A percentile compares a stretch with the other conserved stretches of the same genome.
Evolutionary conservation across 2,329 filamentous ascomycete species (phyloP).

Genomic region (Penicillium sp.): DNA sequence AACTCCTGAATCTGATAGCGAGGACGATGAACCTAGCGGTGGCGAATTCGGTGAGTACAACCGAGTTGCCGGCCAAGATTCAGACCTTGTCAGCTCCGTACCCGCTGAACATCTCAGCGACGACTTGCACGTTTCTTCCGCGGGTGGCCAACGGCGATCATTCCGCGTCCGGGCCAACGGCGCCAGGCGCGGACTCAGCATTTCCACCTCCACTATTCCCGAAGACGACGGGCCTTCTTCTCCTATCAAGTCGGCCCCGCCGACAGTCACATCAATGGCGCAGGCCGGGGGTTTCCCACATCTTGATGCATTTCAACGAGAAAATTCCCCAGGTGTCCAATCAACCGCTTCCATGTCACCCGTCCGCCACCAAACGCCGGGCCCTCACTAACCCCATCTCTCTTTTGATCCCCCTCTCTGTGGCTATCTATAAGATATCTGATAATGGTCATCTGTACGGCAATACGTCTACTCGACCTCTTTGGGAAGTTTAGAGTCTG

Average conservation of each 20-base stretch:
- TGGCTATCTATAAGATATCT: slow-evolving; percentile 16
- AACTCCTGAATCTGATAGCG: slow-evolving; percentile 28
- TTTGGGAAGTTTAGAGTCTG: background rate
- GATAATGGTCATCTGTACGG: slow-evolving; percentile 10
- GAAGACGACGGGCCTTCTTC: slow-evolving; percentile 27
- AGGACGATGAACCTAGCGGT: slow-evolving; percentile 24
- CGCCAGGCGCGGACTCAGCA: slow-evolving; percentile 29
- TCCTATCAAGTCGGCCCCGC: slow-evolving; percentile 33
- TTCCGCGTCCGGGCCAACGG: slow-evolving; percentile 36
- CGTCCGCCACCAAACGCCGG: slow-evolving; percentile 10
- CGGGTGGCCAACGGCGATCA: slow-evolving; percentile 29
- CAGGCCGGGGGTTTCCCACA: slow-evolving; percentile 24
- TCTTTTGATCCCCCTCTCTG: slow-evolving; percentile 10
- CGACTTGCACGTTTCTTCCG: slow-evolving; percentile 25
- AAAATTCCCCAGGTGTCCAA: slow-evolving; percentile 30
- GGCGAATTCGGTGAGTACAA: slow-evolving; percentile 27
- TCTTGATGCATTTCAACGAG: slow-evolving; percentile 12
- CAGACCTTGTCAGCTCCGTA: slow-evolving; percentile 16
- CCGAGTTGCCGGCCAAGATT: slow-evolving; percentile 25
- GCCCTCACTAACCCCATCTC: slow-evolving; percentile 11
- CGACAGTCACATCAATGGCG: slow-evolving; percentile 27
- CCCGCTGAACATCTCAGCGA: slow-evolving; percentile 19
- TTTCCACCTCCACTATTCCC: slow-evolving; percentile 31
- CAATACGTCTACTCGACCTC: background rate
- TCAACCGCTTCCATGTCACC: slow-evolving; percentile 18